A percentile compares a stretch with the other conserved stretches of the same genome.
These are phyloP conservation scores for Chrysanthemum lavandulifolium DNA, from an alignment of 129 eudicot species.

Conservation along the genomic window DNA sequence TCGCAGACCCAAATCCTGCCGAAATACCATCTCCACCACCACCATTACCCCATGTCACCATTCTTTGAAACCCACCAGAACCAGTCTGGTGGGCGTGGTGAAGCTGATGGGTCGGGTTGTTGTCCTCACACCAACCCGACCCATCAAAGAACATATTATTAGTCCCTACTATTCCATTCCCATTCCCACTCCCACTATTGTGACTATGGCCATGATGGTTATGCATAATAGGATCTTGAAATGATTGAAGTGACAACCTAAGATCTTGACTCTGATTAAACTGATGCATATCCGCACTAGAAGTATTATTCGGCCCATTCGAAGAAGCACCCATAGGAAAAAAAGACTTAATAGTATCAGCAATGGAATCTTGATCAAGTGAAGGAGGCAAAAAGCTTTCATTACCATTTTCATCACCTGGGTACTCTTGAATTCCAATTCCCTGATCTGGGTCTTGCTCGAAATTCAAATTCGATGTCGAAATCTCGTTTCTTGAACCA, in stretches of 20 bases:
- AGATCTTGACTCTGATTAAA: constrained; percentile 62
- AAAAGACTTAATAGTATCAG: constrained; percentile 91
- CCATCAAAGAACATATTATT: constrained; percentile 28
- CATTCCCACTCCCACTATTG: background rate
- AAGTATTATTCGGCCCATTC: constrained; percentile 19
- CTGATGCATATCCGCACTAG: constrained; percentile 14
- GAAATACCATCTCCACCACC: constrained; percentile 33
- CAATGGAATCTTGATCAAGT: constrained; percentile 76
- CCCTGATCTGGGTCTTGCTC: constrained; percentile 44
- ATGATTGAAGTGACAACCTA: constrained; percentile 71
- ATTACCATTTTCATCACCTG: constrained; percentile 25
- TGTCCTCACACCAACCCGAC: constrained; percentile 37
- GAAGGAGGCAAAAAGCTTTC: constrained; percentile 80
- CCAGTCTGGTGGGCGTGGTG: background rate
- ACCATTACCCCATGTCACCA: constrained; percentile 38
- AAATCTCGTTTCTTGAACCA: background rate
- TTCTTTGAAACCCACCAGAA: constrained; percentile 51
- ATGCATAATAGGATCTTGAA: constrained; percentile 72
- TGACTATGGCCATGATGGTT: constrained; percentile 48
- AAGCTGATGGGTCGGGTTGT: constrained; percentile 12
- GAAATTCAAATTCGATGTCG: constrained; percentile 21
- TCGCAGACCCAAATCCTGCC: constrained; percentile 46
- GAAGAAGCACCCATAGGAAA: constrained; percentile 83
- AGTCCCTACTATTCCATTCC: background rate
- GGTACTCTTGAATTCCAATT: constrained; percentile 27